Conservation (phyloP, 2,329 filamentous ascomycete genomes). For the Scedosporium aurantiacum region DNA sequence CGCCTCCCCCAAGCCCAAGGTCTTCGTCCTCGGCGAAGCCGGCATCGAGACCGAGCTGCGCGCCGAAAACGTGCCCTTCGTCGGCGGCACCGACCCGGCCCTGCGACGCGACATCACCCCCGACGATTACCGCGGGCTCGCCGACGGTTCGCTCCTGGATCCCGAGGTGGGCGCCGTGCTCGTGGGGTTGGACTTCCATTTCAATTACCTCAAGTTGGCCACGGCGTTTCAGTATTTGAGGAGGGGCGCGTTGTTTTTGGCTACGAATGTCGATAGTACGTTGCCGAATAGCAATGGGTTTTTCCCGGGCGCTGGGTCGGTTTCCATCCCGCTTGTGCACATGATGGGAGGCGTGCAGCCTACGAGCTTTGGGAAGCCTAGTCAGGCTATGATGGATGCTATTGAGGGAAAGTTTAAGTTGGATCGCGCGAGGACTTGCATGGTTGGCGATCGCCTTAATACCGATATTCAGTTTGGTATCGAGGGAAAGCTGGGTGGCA, state of each 20-base stretch:
- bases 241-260: slow-evolving; percentile 74
- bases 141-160: slow-evolving; percentile 66
- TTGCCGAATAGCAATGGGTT: slow-evolving; percentile 71
- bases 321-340: slow-evolving; percentile 65
- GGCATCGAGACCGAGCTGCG: slow-evolving; percentile 84
- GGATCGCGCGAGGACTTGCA: slow-evolving; percentile 74
- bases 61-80: slow-evolving; percentile 65
- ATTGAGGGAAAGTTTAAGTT: slow-evolving; percentile 93
- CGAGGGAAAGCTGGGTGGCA: slow-evolving; percentile 82
- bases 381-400: slow-evolving; percentile 98
- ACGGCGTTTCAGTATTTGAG: slow-evolving; percentile 78
- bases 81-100: slow-evolving; percentile 76
- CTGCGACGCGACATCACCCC: slow-evolving; percentile 68
- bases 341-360: slow-evolving; percentile 56
- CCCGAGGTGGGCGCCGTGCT: slow-evolving; percentile 84
- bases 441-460: slow-evolving; percentile 89
- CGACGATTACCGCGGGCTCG: slow-evolving; percentile 70
- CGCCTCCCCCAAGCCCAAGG: slow-evolving; percentile 73
- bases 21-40: slow-evolving; percentile 83
- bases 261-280: slow-evolving; percentile 87
- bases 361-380: slow-evolving; percentile 80
- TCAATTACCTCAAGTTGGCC: slow-evolving; percentile 88
- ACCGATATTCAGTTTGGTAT: slow-evolving; percentile 96
- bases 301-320: slow-evolving; percentile 84
- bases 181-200: slow-evolving; percentile 82